Base-by-base conservation (phyloP, 306 rosid species). In the Fagus sylvatica region DNA sequence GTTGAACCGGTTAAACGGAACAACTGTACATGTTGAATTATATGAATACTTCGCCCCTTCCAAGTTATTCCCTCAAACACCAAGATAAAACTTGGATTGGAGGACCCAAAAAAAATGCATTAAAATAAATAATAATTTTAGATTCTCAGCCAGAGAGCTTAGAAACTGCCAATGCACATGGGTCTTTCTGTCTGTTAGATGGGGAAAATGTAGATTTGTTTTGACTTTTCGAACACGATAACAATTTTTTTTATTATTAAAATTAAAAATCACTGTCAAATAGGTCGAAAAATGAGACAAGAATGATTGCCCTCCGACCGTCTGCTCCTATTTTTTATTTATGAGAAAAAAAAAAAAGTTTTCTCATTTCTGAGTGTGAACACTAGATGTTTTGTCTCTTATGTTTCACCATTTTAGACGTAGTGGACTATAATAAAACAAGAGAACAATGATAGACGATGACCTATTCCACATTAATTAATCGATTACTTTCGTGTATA, bases 131-230 rank as follows among this genome's bases (percentile, higher is more conserved):
- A 57, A 57, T 28, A 57, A 7, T 54, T 2, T 17, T 36, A 7
- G 22, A 74, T 42, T 55, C 64, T 43, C 7, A 53, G 46, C 74
- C 67, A 9, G 15, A 43, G 56, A 74, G 71, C 75, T 57, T 71
- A 80, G 30, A 68, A 68, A 74, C 72, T 39, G 4, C 41, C 0
- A 43, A 46, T 46, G 51, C 51, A 80, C 83, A 80, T 74, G 64
- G 83, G 75, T 48, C 28, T 46, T 74, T 46, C 51, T 67, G 71
- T 57, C 71, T 28, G 68, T 9, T 39, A 6, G 53, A 36, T 43
- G 79, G 7, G 22, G 79, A 74, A 68, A 72, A 64, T 53, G 39
- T 4, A 78, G 42, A 55, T 32, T 33, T 62, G 46, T 72, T 61
- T 79, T 72, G 59, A 73, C 78, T 39, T 76, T 73, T 51, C 57